A percentile compares a stretch with the other conserved stretches of the same genome.
phyloP scores from a whole-genome alignment of 169 alveolate genomes.

The Plasmodium gallinaceum region DNA sequence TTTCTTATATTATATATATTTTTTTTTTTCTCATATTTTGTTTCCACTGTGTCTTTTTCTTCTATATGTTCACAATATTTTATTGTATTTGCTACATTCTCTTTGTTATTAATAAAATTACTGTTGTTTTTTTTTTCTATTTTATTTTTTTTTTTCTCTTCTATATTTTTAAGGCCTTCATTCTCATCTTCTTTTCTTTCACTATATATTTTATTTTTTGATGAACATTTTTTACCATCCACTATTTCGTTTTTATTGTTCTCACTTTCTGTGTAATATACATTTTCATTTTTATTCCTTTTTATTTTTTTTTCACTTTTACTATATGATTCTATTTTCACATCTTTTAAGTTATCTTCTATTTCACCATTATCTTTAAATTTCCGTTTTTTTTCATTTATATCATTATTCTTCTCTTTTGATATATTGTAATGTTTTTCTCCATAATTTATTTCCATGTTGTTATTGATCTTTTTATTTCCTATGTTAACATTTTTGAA shows the following conservation, averaged over 20 bases:
- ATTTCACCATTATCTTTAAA: slow-evolving; percentile 20
- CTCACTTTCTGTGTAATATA: background rate
- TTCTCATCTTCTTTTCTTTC: slow-evolving; percentile 19
- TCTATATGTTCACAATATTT: slow-evolving; percentile 6
- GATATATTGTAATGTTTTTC: slow-evolving; percentile 10
- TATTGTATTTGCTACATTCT: background rate
- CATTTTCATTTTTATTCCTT: background rate
- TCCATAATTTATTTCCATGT: background rate
- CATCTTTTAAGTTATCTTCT: slow-evolving; percentile 9
- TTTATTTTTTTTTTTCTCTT: background rate
- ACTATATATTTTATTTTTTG: slow-evolving; percentile 16
- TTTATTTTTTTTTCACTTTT: slow-evolving; percentile 5
- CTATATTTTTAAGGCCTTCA: background rate
- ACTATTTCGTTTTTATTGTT: background rate
- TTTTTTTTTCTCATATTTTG: background rate
- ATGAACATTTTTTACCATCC: background rate
- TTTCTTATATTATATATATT: background rate
- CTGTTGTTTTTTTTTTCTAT: slow-evolving; percentile 12
- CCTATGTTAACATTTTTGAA: slow-evolving; percentile 24
- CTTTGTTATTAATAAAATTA: slow-evolving; percentile 4
- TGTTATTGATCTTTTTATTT: slow-evolving; percentile 34
- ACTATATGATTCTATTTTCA: background rate
- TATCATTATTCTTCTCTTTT: slow-evolving; percentile 5
- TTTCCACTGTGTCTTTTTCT: slow-evolving; percentile 1
- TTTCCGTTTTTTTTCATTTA: slow-evolving; percentile 38